Conservation (phyloP, 2,329 filamentous ascomycete genomes). For the Cordyceps cicadae region DNA sequence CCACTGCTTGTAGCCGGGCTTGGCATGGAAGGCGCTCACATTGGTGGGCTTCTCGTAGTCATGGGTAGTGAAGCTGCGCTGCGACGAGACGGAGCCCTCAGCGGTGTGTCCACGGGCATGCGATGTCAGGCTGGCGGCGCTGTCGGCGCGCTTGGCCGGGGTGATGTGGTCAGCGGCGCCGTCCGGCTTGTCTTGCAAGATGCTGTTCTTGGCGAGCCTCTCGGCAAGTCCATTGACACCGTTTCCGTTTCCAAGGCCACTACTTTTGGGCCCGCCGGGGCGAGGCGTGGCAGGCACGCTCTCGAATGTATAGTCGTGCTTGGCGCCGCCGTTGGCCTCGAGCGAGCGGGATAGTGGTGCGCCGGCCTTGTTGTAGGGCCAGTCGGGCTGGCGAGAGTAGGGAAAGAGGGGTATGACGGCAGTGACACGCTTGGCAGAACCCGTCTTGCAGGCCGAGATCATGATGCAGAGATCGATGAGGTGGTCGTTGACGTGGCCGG, state of each 20-base stretch:
- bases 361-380: constrained; percentile 92
- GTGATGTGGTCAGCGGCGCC: constrained; percentile 23
- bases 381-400: constrained; percentile 91
- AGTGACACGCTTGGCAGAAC: constrained; percentile 85
- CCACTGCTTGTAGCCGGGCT: constrained; percentile 96
- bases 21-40: constrained; percentile 58
- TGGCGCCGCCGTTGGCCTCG: constrained; percentile 20
- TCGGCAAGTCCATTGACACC: constrained; percentile 63
- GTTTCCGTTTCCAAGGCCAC: constrained; percentile 55
- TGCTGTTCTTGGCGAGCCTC: constrained; percentile 59
- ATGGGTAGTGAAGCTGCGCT: constrained; percentile 52
- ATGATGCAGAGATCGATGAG: constrained; percentile 96
- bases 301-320: constrained; percentile 75
- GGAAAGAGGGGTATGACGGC: constrained; percentile 93
- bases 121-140: constrained; percentile 25
- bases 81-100: constrained; percentile 32
- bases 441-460: constrained; percentile 94
- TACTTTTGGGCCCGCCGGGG: constrained; percentile 59
- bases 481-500: constrained; percentile 89
- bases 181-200: constrained; percentile 37
- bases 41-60: constrained; percentile 54
- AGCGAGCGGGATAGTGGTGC: constrained; percentile 69
- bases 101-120: constrained; percentile 28
- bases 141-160: constrained; percentile 27
- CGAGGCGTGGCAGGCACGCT: constrained; percentile 81